Conservation (phyloP, 768 basidiomycete genomes). For the Boletus pseudo-olivaceus region DNA sequence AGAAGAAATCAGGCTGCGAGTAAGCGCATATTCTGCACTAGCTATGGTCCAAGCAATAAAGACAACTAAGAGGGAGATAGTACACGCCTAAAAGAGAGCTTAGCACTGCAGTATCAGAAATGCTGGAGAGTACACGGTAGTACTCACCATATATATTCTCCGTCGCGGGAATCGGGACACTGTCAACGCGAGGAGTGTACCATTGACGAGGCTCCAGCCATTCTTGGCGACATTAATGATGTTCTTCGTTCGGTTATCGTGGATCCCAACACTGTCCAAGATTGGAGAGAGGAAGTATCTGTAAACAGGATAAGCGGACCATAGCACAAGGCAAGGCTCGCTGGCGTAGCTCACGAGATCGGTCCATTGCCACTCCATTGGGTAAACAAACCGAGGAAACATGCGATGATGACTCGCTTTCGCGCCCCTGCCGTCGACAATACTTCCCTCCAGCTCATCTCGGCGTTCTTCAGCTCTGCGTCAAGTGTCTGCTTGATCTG, state of each 20-base stretch:
- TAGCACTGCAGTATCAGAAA: background rate
- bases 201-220: slow-evolving; percentile 11
- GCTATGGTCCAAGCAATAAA: slow-evolving; percentile 18
- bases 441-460: background rate
- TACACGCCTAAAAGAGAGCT: slow-evolving; percentile 3
- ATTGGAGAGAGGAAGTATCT: slow-evolving; percentile 12
- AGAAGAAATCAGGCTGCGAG: slow-evolving; percentile 1
- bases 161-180: slow-evolving; percentile 17
- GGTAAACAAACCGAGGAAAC: slow-evolving; percentile 13
- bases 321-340: too few species aligned
- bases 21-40: slow-evolving; percentile 18
- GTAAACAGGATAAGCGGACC: background rate
- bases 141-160: slow-evolving; percentile 12
- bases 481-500: slow-evolving; percentile 56
- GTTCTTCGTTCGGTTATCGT: slow-evolving; percentile 17
- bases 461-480: slow-evolving; percentile 6
- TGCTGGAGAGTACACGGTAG: too few species aligned
- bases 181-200: slow-evolving; percentile 2
- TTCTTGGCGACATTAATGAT: slow-evolving; percentile 9
- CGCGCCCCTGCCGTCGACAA: slow-evolving; percentile 13
- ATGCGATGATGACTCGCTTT: slow-evolving; percentile 10
- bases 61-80: slow-evolving; percentile 13
- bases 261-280: slow-evolving; percentile 19
- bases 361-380: slow-evolving; percentile 14
- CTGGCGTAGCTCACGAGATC: background rate